These are phyloP conservation scores for Cruciata laevipes DNA, from an alignment of 257 asterid genomes.

Conservation along the genomic window DNA sequence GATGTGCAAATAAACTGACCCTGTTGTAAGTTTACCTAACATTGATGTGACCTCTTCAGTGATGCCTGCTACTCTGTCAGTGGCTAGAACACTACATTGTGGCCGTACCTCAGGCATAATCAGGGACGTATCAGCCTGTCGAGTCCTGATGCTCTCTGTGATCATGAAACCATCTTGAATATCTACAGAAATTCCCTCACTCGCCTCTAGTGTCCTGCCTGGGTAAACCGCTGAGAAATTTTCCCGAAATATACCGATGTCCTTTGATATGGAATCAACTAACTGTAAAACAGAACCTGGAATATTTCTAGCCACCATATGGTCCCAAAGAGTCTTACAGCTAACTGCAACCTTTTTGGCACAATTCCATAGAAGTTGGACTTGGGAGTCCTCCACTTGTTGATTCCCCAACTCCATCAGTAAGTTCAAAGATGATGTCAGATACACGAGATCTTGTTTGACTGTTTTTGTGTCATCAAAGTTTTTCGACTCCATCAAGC, in stretches of 20 bases:
- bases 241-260: neutral
- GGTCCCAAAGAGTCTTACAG: neutral
- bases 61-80: too few species aligned
- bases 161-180: too few species aligned
- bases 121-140: too few species aligned
- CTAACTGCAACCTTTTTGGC: neutral
- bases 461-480: neutral
- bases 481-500: neutral
- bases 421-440: too few species aligned
- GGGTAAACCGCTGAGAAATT: neutral
- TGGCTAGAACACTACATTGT: neutral
- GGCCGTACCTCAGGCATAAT: neutral
- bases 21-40: neutral
- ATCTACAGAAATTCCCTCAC: too few species aligned
- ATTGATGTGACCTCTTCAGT: too few species aligned
- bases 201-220: neutral
- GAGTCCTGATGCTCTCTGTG: too few species aligned
- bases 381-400: neutral
- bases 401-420: neutral
- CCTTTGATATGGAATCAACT: neutral
- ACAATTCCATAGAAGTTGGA: neutral
- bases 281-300: neutral
- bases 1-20: neutral
- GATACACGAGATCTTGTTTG: neutral
- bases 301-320: neutral